These are phyloP conservation scores for Metschnikowia proteae DNA, from an alignment of 805 yeast genomes.

Conservation along the genomic window DNA sequence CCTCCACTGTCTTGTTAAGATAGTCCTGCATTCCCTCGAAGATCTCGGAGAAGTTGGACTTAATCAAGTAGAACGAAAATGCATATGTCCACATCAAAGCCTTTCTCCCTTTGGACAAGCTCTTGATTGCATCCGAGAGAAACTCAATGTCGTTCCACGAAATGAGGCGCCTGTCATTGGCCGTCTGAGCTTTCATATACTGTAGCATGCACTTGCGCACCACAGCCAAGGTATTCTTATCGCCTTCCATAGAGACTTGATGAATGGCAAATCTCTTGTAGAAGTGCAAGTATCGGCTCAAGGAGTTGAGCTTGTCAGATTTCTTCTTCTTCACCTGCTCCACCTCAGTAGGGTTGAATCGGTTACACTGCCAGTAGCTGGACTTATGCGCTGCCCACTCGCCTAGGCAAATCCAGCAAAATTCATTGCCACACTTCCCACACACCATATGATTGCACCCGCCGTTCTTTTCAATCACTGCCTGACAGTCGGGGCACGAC, in stretches of 20 bases:
- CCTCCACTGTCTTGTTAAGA: slow-evolving; percentile 64
- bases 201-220: slow-evolving; percentile 61
- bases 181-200: slow-evolving; percentile 58
- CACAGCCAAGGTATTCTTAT: slow-evolving; percentile 55
- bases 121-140: slow-evolving; percentile 65
- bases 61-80: slow-evolving; percentile 62
- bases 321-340: slow-evolving; percentile 42
- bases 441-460: slow-evolving; percentile 98
- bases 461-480: slow-evolving; percentile 86
- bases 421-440: slow-evolving; percentile 67
- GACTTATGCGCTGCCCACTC: slow-evolving; percentile 71
- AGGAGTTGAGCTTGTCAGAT: slow-evolving; percentile 43
- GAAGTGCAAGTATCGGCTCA: slow-evolving; percentile 69
- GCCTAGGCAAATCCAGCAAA: slow-evolving; percentile 90
- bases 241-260: slow-evolving; percentile 71
- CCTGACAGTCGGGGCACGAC: slow-evolving; percentile 76
- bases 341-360: slow-evolving; percentile 34
- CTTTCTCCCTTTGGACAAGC: slow-evolving; percentile 63
- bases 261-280: slow-evolving; percentile 73
- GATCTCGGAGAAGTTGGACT: slow-evolving; percentile 51
- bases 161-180: slow-evolving; percentile 16
- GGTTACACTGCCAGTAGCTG: slow-evolving; percentile 63
- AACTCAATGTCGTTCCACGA: slow-evolving; percentile 91
- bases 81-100: slow-evolving; percentile 90
- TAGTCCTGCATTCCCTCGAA: slow-evolving; percentile 70